Evolutionary conservation across 2,329 filamentous ascomycete species (phyloP).

Genomic region (Chaetomium strumarium): DNA sequence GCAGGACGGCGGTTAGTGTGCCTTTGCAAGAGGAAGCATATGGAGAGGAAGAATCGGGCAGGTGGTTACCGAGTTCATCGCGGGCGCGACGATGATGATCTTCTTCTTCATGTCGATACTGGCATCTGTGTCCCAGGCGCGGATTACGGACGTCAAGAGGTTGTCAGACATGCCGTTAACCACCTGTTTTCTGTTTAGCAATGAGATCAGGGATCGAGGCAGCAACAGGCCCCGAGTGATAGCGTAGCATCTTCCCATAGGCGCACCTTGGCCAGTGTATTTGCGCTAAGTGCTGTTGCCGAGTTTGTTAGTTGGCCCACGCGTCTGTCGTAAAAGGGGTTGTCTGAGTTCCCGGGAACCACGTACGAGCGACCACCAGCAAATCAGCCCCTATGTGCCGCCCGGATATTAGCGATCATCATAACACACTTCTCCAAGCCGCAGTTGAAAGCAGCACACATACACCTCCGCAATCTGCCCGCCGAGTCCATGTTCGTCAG

Average conservation of each 20-base stretch:
- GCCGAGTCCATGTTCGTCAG: neutral
- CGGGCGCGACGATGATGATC: conserved; percentile 38
- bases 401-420: neutral
- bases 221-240: neutral
- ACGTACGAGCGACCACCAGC: conserved; percentile 23
- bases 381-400: conserved; percentile 23
- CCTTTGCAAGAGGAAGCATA: neutral
- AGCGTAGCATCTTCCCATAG: neutral
- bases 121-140: conserved; percentile 73
- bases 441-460: neutral
- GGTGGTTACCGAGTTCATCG: conserved; percentile 66
- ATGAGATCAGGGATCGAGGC: no score
- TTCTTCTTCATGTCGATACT: conserved; percentile 23
- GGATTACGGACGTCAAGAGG: conserved; percentile 63
- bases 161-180: conserved; percentile 71
- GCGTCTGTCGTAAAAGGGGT: neutral
- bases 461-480: conserved; percentile 18
- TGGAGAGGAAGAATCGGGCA: neutral
- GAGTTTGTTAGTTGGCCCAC: neutral
- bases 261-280: conserved; percentile 67
- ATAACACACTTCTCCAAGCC: neutral
- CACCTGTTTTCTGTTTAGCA: conserved; percentile 36
- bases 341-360: neutral
- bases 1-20: neutral
- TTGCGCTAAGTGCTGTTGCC: conserved; percentile 59